A percentile compares a stretch with the other conserved stretches of the same genome.
Evolutionary conservation across 2,329 filamentous ascomycete genomes (phyloP).

Genomic region (Helminthosporium solani): DNA sequence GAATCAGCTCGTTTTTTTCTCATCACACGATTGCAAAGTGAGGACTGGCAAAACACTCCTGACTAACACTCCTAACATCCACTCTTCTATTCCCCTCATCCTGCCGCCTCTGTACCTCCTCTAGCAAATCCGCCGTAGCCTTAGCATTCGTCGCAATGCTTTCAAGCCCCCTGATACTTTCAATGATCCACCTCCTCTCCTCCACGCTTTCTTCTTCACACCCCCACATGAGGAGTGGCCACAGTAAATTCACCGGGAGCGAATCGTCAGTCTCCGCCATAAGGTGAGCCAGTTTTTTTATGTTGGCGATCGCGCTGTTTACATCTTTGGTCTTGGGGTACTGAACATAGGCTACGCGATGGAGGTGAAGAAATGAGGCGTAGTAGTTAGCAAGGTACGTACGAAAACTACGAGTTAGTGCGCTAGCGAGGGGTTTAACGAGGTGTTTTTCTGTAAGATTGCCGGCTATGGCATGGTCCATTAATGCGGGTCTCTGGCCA

Average conservation of each 20-base stretch:
- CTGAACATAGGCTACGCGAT: constrained; percentile 58
- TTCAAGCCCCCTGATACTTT: constrained; percentile 48
- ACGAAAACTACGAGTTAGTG: constrained; percentile 56
- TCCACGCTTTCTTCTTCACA: constrained; percentile 54
- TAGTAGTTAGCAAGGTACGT: constrained; percentile 60
- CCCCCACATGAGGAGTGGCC: constrained; percentile 59
- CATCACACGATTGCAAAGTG: constrained; percentile 54
- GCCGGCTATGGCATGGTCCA: constrained; percentile 58
- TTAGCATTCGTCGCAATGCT: constrained; percentile 44
- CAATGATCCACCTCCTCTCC: constrained; percentile 54
- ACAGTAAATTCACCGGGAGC: constrained; percentile 58
- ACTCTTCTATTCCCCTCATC: constrained; percentile 40
- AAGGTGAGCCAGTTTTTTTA: constrained; percentile 50
- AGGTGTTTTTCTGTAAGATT: constrained; percentile 52
- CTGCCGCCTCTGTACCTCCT: constrained; percentile 43
- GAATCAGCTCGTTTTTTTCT: too few relatives aligned
- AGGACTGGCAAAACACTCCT: constrained; percentile 52
- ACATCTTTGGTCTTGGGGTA: constrained; percentile 56
- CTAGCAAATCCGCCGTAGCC: constrained; percentile 43
- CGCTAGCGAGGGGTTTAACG: constrained; percentile 51
- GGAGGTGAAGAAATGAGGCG: constrained; percentile 57
- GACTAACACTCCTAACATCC: constrained; percentile 43
- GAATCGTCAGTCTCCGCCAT: constrained; percentile 50
- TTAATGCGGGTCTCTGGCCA: constrained; percentile 53
- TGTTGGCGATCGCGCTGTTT: constrained; percentile 50